Conservation (phyloP, 2,329 filamentous ascomycete species). For the Stenocarpella maydis region DNA sequence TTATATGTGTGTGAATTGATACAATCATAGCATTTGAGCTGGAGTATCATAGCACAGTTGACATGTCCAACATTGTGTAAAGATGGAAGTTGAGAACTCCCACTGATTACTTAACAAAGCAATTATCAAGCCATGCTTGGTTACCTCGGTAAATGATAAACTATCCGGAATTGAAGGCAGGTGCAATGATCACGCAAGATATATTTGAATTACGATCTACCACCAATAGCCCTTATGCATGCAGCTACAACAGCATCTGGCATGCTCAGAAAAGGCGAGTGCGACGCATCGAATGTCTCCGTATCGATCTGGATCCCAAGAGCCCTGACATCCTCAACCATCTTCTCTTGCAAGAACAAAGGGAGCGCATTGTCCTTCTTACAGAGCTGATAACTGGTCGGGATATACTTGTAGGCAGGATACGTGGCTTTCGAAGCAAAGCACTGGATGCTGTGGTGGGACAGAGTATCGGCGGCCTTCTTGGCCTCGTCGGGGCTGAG, state of each 20-base stretch:
- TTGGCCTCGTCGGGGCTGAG: slow-evolving; percentile 12
- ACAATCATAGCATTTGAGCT: too few relatives aligned
- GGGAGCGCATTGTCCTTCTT: slow-evolving; percentile 19
- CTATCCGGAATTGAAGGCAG: not conserved
- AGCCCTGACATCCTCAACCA: not conserved
- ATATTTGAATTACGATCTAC: not conserved
- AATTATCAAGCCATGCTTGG: too few relatives aligned
- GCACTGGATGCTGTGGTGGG: slow-evolving; percentile 8
- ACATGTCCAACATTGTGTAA: too few relatives aligned
- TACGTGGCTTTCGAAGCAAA: slow-evolving; percentile 3
- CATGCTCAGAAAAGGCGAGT: slow-evolving; percentile 24
- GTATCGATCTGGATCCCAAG: slow-evolving; percentile 1
- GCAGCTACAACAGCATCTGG: slow-evolving; percentile 12
- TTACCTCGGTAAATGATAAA: too few relatives aligned
- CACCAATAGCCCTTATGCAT: not conserved
- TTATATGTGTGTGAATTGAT: too few relatives aligned
- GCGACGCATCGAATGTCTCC: slow-evolving; percentile 4
- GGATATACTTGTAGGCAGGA: slow-evolving; percentile 21
- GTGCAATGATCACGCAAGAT: not conserved
- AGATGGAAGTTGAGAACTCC: too few relatives aligned
- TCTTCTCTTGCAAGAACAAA: slow-evolving; percentile 5
- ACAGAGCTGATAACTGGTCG: slow-evolving; percentile 8
- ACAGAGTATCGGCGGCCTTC: not conserved
- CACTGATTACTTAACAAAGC: too few relatives aligned
- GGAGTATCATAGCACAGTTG: too few relatives aligned